Conservation (phyloP, 176 grass and related monocot species). For the Themeda triandra region DNA sequence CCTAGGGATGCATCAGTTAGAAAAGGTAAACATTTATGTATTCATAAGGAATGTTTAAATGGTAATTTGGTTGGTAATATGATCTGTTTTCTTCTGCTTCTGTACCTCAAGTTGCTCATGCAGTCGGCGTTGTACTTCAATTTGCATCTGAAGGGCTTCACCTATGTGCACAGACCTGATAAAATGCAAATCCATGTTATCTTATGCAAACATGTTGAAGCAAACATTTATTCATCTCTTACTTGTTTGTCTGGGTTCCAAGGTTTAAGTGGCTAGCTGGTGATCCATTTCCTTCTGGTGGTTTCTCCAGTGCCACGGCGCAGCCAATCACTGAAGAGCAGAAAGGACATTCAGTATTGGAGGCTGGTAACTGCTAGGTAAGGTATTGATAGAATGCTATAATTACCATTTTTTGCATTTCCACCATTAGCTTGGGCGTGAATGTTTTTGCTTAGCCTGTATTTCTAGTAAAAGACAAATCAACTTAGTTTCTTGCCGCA, state of each 20-base stretch:
- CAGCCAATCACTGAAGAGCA: slow-evolving; percentile 43
- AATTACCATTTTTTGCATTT: slow-evolving; percentile 69
- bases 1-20: not conserved
- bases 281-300: slow-evolving; percentile 58
- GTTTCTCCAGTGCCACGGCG: slow-evolving; percentile 53
- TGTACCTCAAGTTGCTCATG: slow-evolving; percentile 95
- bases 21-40: not conserved
- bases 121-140: slow-evolving; percentile 86
- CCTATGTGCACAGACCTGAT: slow-evolving; percentile 87
- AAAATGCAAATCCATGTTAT: slow-evolving; percentile 34
- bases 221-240: slow-evolving; percentile 38
- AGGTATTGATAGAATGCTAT: not conserved
- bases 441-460: slow-evolving; percentile 90
- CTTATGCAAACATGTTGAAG: slow-evolving; percentile 20
- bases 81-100: slow-evolving; percentile 8
- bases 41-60: slow-evolving; percentile 4
- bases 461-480: slow-evolving; percentile 72
- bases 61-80: not conserved
- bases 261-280: slow-evolving; percentile 46
- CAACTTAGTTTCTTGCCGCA: slow-evolving; percentile 38
- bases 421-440: slow-evolving; percentile 57
- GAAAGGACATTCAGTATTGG: slow-evolving; percentile 29
- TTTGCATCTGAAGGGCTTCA: slow-evolving; percentile 98
- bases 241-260: slow-evolving; percentile 77
- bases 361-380: slow-evolving; percentile 2